Conservation (phyloP, 768 basidiomycete species). For the Saitozyma sp. region DNA sequence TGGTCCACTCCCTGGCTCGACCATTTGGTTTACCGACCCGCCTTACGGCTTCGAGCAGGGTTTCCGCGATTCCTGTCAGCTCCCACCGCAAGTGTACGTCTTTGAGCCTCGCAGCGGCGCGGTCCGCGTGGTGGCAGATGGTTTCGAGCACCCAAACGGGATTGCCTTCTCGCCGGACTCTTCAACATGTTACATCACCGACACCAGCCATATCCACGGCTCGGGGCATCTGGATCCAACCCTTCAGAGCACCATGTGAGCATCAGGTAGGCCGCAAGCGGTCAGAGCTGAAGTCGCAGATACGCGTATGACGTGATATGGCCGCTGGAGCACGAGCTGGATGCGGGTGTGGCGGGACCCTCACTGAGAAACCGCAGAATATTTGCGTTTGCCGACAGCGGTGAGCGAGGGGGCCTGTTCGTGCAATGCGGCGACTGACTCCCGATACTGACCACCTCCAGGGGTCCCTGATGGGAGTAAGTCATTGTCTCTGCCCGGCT, state of each 20-base stretch:
- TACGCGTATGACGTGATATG: slow-evolving; percentile 25
- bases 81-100: slow-evolving; percentile 23
- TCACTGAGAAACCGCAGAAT: slow-evolving; percentile 15
- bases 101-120: slow-evolving; percentile 20
- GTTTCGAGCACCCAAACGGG: slow-evolving; percentile 33
- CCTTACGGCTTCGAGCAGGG: slow-evolving; percentile 27
- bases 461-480: slow-evolving; percentile 26
- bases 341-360: slow-evolving; percentile 6
- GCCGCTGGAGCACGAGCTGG: slow-evolving; percentile 1
- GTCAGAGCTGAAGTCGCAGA: slow-evolving; percentile 5
- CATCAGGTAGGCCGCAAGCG: not conserved
- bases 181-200: slow-evolving; percentile 29
- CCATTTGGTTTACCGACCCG: slow-evolving; percentile 32
- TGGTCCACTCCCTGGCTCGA: not conserved
- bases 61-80: slow-evolving; percentile 13
- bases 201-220: slow-evolving; percentile 27
- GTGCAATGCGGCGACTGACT: no score
- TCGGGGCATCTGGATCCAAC: slow-evolving; percentile 12
- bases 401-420: not conserved
- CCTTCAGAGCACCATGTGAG: slow-evolving; percentile 23
- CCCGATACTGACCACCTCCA: not conserved
- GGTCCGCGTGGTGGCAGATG: slow-evolving; percentile 23
- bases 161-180: slow-evolving; percentile 24
- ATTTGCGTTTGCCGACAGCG: slow-evolving; percentile 28
- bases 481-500: no score